Evolutionary conservation across 1,284 basidiomycete genomes (phyloP).

Genomic region (Microbotryum silenes-acaulis): DNA sequence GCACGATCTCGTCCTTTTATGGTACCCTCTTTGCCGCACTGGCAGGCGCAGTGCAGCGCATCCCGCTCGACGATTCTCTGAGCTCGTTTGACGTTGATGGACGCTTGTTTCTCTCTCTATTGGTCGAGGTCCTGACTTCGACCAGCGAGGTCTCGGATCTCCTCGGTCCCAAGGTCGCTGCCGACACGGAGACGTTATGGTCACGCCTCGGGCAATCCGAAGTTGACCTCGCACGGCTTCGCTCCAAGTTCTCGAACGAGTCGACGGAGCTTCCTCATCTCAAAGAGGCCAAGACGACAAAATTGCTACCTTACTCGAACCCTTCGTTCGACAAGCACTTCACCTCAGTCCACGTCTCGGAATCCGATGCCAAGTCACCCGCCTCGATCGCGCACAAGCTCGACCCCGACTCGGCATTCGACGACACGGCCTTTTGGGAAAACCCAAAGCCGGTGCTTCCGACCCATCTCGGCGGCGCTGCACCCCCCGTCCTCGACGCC

Average conservation of each 20-base stretch:
- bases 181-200: constrained; percentile 18
- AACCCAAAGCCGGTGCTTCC: constrained; percentile 51
- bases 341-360: constrained; percentile 41
- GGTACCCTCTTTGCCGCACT: constrained; percentile 10
- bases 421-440: constrained; percentile 56
- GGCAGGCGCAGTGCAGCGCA: constrained; percentile 7
- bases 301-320: constrained; percentile 51
- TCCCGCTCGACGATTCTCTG: constrained; percentile 40
- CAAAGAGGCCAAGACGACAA: constrained; percentile 7
- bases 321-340: constrained; percentile 49
- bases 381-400: constrained; percentile 39
- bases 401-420: constrained; percentile 45
- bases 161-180: constrained; percentile 19
- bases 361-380: constrained; percentile 33
- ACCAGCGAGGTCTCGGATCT: constrained; percentile 15
- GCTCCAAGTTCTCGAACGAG: constrained; percentile 12
- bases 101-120: constrained; percentile 46
- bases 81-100: constrained; percentile 45
- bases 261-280: constrained; percentile 15
- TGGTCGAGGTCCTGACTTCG: constrained; percentile 41
- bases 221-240: constrained; percentile 22
- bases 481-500: constrained; percentile 31
- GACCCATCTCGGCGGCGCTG: constrained; percentile 49
- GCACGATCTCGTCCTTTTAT: constrained; percentile 22
- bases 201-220: constrained; percentile 8